Base-by-base conservation (phyloP, 1,284 basidiomycete species). In the Cryptococcus maquisensis region DNA sequence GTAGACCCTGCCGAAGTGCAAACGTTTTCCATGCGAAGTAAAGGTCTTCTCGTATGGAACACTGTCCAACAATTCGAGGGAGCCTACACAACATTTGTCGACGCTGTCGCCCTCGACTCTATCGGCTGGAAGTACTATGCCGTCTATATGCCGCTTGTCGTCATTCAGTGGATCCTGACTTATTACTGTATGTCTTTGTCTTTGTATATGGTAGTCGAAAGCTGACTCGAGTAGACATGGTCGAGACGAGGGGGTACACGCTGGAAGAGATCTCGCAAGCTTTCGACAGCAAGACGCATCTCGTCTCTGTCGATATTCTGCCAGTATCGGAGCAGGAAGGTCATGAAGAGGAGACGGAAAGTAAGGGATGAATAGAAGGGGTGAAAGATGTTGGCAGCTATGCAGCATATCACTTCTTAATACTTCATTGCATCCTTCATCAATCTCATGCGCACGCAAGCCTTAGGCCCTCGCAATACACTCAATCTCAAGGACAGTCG, bases 21-120 rank as follows among this genome's bases (percentile, higher is more conserved):
- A 57, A 77, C 75, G 2, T 78, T 67, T 62, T 68, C 68, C 4
- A 73, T 76, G 67, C 66, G 75, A 48, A 65, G 63, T 57, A 76
- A 77, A 60, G 76, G 77, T 12, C 63, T 78, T 7, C 68, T 76
- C 8, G 65, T 77, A 0, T 78, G 76, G 76, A 77, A 75, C 59
- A 71, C 72, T 15, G 52, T 71, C 54, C 68, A 63, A 35, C 76
- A 68, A 52, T 51, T 69, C 43, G 54, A 63, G 47, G 51, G 52
- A 36, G 63, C 60, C 28, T 72, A 70, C 52, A 63, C 65, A 28
- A 63, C 66, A 23, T 77, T 66, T 56, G 74, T 75, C 36, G 76
- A 77, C 56, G 58, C 71, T 2, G 66, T 77, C 46, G 77, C 75
- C 16, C 63, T 78, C 46, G 59, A 70, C 38, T 54, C 62, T 18